Evolutionary conservation across 73 alveolate genomes (phyloP).

Genomic region (Symbiodinium pilosum): DNA sequence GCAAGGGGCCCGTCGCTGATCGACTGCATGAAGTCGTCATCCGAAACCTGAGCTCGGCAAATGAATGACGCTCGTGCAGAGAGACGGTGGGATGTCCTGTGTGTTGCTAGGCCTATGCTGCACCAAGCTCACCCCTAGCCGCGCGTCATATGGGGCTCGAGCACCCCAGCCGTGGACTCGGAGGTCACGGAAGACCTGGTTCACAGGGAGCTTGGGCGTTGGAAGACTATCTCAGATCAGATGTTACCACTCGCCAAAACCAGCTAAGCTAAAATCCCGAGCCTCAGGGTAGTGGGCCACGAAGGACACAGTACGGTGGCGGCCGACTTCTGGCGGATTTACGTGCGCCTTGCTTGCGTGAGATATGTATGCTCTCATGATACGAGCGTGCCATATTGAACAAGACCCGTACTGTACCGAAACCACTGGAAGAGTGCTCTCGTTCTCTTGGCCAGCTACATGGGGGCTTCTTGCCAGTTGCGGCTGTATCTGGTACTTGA

Average conservation of each 20-base stretch:
- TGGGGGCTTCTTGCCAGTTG: too few relatives aligned
- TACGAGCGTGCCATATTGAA: too few relatives aligned
- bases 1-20: constrained; percentile 72
- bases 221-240: not conserved
- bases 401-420: too few relatives aligned
- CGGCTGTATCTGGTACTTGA: too few relatives aligned
- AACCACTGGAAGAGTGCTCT: too few relatives aligned
- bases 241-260: not conserved
- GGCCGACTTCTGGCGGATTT: constrained; percentile 40
- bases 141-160: not conserved
- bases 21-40: constrained; percentile 52
- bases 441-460: too few relatives aligned
- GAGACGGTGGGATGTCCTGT: not conserved
- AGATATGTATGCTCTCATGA: too few relatives aligned
- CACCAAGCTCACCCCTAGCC: not conserved
- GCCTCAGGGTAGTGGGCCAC: constrained; percentile 93
- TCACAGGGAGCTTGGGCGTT: not conserved
- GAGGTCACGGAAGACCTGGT: constrained; percentile 77
- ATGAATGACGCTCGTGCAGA: not conserved
- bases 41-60: constrained; percentile 21
- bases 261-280: not conserved
- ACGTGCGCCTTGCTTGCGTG: constrained; percentile 10
- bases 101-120: too few relatives aligned
- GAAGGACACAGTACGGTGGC: constrained; percentile 56
- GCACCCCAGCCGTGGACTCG: constrained; percentile 61